Evolutionary conservation across 805 yeast species (phyloP).

Genomic region (Saccharomyces paradoxus): DNA sequence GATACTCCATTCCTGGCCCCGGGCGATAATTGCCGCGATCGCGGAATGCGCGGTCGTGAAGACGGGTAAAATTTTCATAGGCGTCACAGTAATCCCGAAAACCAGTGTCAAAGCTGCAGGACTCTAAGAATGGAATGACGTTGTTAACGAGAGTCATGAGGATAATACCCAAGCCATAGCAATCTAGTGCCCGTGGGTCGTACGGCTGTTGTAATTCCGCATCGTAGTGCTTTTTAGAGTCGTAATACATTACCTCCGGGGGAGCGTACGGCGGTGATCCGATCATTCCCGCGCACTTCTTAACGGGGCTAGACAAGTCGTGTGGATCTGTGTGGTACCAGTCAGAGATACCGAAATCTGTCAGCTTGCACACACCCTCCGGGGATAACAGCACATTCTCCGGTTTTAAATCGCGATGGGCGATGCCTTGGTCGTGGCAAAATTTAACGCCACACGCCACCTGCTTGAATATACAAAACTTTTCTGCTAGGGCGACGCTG

Average conservation of each 20-base stretch:
- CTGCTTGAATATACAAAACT: conserved; percentile 63
- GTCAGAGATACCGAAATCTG: conserved; percentile 72
- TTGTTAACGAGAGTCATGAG: conserved; percentile 52
- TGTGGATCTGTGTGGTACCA: conserved; percentile 49
- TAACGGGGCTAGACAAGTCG: conserved; percentile 37
- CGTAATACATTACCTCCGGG: conserved; percentile 59
- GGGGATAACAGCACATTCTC: conserved; percentile 57
- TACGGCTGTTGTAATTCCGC: conserved; percentile 33
- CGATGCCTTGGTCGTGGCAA: conserved; percentile 58
- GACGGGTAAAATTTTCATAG: conserved; percentile 33
- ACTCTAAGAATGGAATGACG: conserved; percentile 51
- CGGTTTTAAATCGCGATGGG: conserved; percentile 68
- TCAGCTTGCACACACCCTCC: conserved; percentile 55
- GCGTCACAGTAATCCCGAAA: conserved; percentile 49
- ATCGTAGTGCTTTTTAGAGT: conserved; percentile 27
- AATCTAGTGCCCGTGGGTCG: conserved; percentile 62
- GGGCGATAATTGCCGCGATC: conserved; percentile 36
- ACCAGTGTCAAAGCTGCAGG: conserved; percentile 39
- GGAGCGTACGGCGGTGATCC: conserved; percentile 80
- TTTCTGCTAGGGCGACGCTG: conserved; percentile 41
- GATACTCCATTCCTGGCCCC: conserved; percentile 68
- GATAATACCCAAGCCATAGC: conserved; percentile 66
- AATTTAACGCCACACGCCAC: conserved; percentile 51
- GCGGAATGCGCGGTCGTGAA: conserved; percentile 42
- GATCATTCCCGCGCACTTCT: conserved; percentile 40